phyloP scores from a whole-genome alignment of 2,329 filamentous ascomycete species.

The Calycina marina region DNA sequence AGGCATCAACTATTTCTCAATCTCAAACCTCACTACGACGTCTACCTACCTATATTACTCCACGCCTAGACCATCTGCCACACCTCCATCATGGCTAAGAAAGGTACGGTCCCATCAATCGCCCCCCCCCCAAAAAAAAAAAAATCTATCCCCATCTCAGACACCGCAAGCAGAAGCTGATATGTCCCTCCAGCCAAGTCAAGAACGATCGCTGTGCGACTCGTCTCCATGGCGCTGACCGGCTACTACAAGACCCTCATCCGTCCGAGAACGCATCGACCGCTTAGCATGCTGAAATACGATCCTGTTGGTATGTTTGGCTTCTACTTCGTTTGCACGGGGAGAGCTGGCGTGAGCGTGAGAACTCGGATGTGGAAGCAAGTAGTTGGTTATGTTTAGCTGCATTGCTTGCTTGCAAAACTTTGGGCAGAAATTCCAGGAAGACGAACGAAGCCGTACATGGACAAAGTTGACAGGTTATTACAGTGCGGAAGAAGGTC shows the following conservation, averaged over 20 bases:
- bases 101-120: neutral
- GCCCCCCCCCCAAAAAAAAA: neutral
- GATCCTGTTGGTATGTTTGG: constrained; percentile 67
- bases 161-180: neutral
- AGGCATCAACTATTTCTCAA: neutral
- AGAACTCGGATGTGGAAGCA: neutral
- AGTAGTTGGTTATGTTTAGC: neutral
- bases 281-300: constrained; percentile 97
- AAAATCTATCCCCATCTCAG: too few species aligned
- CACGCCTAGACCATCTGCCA: neutral
- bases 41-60: neutral
- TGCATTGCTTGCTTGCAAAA: neutral
- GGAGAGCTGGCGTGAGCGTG: too few species aligned
- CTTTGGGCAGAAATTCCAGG: too few species aligned
- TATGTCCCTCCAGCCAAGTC: constrained; percentile 45
- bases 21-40: neutral
- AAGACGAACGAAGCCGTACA: neutral
- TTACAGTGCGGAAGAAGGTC: constrained; percentile 78
- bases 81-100: neutral
- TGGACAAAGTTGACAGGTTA: neutral
- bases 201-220: constrained; percentile 81
- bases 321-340: neutral
- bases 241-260: constrained; percentile 91
- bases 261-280: constrained; percentile 64
- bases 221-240: constrained; percentile 97